Conservation (phyloP, 2,329 filamentous ascomycete species). For the Paracorniculantispora psalliotae region DNA sequence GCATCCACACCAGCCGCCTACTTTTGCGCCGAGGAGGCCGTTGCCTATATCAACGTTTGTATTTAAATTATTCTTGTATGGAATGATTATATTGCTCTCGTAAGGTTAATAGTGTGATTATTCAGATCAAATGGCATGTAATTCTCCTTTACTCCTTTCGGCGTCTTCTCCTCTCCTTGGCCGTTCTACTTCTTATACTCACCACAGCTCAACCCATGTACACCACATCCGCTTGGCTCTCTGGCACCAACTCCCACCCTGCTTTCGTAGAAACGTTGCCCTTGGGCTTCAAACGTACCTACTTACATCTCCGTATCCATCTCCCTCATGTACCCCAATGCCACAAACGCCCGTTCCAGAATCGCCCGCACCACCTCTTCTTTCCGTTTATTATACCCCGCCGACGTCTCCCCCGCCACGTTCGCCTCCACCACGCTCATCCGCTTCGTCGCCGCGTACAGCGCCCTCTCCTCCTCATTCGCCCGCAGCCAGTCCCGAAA, state of each 20-base stretch:
- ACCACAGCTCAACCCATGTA: too few species aligned
- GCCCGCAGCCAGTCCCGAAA: constrained; percentile 41
- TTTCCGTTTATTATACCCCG: constrained; percentile 39
- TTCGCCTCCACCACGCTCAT: constrained; percentile 26
- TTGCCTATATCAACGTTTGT: neutral
- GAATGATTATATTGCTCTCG: too few species aligned
- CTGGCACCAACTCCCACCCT: too few species aligned
- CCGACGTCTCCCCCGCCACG: constrained; percentile 27
- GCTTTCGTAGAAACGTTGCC: too few species aligned
- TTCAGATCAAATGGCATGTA: too few species aligned
- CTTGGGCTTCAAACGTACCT: too few species aligned
- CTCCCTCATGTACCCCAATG: neutral
- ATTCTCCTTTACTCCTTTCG: too few species aligned
- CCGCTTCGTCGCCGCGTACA: constrained; percentile 35
- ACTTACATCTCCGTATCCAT: neutral
- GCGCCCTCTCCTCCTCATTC: constrained; percentile 31
- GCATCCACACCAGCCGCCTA: neutral
- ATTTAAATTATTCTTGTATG: too few species aligned
- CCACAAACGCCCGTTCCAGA: constrained; percentile 11
- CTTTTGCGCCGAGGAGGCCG: neutral
- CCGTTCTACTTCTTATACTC: too few species aligned
- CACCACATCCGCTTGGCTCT: too few species aligned
- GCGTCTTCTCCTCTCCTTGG: too few species aligned
- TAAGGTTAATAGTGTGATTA: too few species aligned
- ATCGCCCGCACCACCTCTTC: constrained; percentile 36